Base-by-base conservation (phyloP, 352 stramenopile genomes). In the Phytophthora lateralis region DNA sequence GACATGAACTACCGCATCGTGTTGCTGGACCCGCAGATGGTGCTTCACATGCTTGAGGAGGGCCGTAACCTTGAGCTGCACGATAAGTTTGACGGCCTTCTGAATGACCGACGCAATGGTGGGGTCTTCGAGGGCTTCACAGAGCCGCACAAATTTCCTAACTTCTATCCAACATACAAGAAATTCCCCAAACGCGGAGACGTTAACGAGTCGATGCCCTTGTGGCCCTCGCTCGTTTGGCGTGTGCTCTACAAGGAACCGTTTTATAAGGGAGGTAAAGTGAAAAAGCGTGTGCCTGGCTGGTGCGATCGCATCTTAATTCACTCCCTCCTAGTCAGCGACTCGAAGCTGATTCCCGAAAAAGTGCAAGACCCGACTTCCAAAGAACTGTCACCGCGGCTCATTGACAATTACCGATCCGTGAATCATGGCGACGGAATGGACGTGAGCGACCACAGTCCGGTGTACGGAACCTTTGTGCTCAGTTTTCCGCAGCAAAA, bases 141-240 rank as follows among this genome's bases (percentile, higher is more conserved):
- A 0, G 89, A 97, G 45, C 88, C 89, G 1, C 73, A 79, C 58
- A 95, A 92, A 64, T 93, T 93, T 39, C 80, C 80, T 2, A 81
- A 96, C 44, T 97, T 97, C 54, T 95, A 93, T 38, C 89, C 89
- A 15, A 97, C 89, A 12, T 97, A 97, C 74, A 95, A 95, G 50
- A 95, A 95, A 45, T 88, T 93, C 15, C 82, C 86, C 3, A 86
- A 89, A 51, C 85, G 85, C 11, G 76, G 81, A 2, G 45, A 69
- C 15, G 76, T 93, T 51, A 86, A 92, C 69, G 82, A 90, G 47
- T 60, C 51, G 35, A 57, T 80, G 35, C 67, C 82, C 4, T 71
- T 80, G 21, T 97, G 89, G 89, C 75, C 82, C 14, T 79, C 82
- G 7, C 71, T 88, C 2, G 82, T 93, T 14, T 97, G 92, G 51